Evolutionary conservation across 805 yeast genomes (phyloP).

Genomic region (Barnettozyma wickerhamii): DNA sequence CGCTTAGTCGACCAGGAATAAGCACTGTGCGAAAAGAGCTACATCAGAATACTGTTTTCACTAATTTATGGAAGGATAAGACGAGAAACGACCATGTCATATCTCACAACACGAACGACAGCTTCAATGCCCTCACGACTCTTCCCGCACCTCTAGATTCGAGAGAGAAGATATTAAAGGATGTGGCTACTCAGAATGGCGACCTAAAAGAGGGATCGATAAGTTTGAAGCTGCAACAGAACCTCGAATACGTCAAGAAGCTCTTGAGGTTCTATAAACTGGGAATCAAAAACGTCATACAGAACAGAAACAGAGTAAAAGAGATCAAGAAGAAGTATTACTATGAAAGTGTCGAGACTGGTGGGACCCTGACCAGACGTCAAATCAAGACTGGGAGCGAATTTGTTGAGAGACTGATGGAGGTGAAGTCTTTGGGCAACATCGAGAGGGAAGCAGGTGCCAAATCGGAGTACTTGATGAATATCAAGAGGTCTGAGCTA

Average conservation of each 20-base stretch:
- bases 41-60: background rate
- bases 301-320: conserved; percentile 32
- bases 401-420: conserved; percentile 34
- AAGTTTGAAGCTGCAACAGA: conserved; percentile 32
- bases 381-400: conserved; percentile 32
- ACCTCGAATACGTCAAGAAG: conserved; percentile 39
- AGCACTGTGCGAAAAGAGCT: background rate
- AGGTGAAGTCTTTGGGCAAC: conserved; percentile 28
- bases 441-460: conserved; percentile 15
- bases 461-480: conserved; percentile 25
- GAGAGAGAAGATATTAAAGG: conserved; percentile 16
- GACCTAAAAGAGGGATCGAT: conserved; percentile 22
- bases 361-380: conserved; percentile 18
- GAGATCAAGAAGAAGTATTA: conserved; percentile 25
- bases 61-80: conserved; percentile 2
- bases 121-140: conserved; percentile 8
- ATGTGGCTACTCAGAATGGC: conserved; percentile 23
- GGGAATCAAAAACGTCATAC: conserved; percentile 56
- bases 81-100: background rate
- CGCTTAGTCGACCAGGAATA: background rate
- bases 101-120: conserved; percentile 5
- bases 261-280: conserved; percentile 49
- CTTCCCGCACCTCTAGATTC: conserved; percentile 4
- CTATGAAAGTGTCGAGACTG: conserved; percentile 21
- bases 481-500: conserved; percentile 41